Base-by-base conservation (phyloP, 108 stramenopile genomes). In the Nannochloropsis gaditana region DNA sequence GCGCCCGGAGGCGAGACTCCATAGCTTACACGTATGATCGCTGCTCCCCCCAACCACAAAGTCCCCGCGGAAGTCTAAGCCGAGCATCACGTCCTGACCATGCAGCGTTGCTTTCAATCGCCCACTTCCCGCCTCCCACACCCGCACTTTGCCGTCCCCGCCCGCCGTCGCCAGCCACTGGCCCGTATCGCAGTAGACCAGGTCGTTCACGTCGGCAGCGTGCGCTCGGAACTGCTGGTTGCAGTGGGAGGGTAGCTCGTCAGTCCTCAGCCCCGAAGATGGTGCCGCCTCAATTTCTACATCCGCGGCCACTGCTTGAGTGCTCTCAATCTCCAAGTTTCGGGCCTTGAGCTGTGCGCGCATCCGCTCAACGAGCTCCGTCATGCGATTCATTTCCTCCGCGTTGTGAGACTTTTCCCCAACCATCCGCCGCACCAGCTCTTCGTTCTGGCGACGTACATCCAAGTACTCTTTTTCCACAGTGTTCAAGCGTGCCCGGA, bases 341-440 rank as follows among this genome's bases (percentile, higher is more conserved):
- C 45, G 11, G 43, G 43, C 31, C 83, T 80, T 43, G 83, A 83
- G 45, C 45, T 82, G 81, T 81, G 47, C 21, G 45, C 81, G 50
- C 85, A 80, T 42, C 59, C n/a, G 59, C 42, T 41, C 42, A 19
- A 82, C 80, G 8, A 73, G 81, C 9, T 89, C 88, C 45, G 82
- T 89, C 88, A 89, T 89, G 73, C 82, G 82, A 85, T 89, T 89
- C 88, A 89, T 85, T 82, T 89, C 88, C 45, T 89, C 88, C 43
- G 85, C 47, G 83, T 85, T 89, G 41, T 83, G 83, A 42, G n/a
- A 43, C 83, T 47, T 83, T 17, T 89, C 50, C n/a, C 41, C 4
- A 0, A 87, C 43, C 5, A 84, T 41, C 45, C 82, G 43, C 21
- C 10, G 44, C 9, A 82, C 79, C 45, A 50, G 44, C 81, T 83